Base-by-base conservation (phyloP, 768 basidiomycete genomes). In the Rhodocollybia butyracea region DNA sequence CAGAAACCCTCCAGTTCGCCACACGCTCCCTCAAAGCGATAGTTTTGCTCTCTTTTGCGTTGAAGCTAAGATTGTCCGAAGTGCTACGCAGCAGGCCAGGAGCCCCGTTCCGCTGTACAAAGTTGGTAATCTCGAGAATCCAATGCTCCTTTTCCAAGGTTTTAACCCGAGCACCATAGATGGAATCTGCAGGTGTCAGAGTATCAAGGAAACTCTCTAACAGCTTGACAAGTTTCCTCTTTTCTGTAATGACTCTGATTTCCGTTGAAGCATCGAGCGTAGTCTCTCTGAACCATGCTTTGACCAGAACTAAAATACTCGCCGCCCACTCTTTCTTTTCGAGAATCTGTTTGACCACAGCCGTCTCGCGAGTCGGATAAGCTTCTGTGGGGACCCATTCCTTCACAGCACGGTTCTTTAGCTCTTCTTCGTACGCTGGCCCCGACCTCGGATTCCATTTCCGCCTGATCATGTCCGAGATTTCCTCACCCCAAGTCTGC, bases 271-370 rank as follows among this genome's bases (percentile, higher is more conserved):
- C 22, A 41, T 52, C 51, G 15, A 12, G 36, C 3, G 51, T 52
- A 13, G 24, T 40, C 17, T 10, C 31, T 15, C 36, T 40, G 5
- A 52, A 21, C 51, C 51, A 52, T 22, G 15, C 8, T 3, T 19
- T 36, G 19, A 40, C 38, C 13, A 52, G 6, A 6, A 6, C 22
- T 12, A 26, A 8, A 1, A 52, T 42, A 21, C 41, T 38, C 24
- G 13, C n/a, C 26, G 17, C 38, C 51, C 51, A 53, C 22, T 42
- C 51, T n/a, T 27, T 53, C 41, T 53, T 53, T 29, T 42, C 51
- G 39, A 53, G 10, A n/a, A 53, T 42, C 39, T 43, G 27, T 42
- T 27, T 40, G 1, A 53, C 36, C 12, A 53, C 51, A 3, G 39
- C 51, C 24, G 51, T 41, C 17, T 32, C 39, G 3, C 38, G 39